Conservation (phyloP, 305 asterid species). For the Fraxinus xanthoxyloides region DNA sequence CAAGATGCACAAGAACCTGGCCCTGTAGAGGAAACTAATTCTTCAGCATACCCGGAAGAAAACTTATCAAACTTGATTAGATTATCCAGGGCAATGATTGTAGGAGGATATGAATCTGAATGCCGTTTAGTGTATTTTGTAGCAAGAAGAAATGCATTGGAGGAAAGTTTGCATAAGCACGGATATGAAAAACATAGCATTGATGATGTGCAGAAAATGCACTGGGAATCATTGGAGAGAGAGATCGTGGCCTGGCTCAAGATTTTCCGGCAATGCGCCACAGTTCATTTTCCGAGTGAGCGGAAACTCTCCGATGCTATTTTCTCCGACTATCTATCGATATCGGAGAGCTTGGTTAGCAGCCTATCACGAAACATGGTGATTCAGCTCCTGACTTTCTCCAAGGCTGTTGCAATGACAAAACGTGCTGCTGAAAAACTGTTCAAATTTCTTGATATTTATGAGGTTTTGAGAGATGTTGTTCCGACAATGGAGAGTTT, state of each 20-base stretch:
- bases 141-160: constrained; percentile 61
- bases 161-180: constrained; percentile 46
- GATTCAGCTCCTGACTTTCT: constrained; percentile 63
- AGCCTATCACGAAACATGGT: constrained; percentile 34
- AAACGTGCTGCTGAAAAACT: constrained; percentile 79
- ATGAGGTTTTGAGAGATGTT: constrained; percentile 61
- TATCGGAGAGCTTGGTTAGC: constrained; percentile 37
- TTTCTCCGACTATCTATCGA: constrained; percentile 39
- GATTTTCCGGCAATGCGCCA: constrained; percentile 45
- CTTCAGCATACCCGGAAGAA: constrained; percentile 53
- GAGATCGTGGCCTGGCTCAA: constrained; percentile 67
- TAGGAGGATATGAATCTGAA: constrained; percentile 66
- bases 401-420: constrained; percentile 59
- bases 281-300: constrained; percentile 39
- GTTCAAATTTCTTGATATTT: constrained; percentile 71
- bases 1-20: constrained; percentile 29
- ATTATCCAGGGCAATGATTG: constrained; percentile 50
- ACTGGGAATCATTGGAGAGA: constrained; percentile 71
- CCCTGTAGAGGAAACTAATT: constrained; percentile 22
- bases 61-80: constrained; percentile 31
- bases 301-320: constrained; percentile 46
- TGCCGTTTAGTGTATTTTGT: constrained; percentile 59
- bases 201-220: constrained; percentile 79
- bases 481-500: constrained; percentile 29
- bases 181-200: constrained; percentile 71